A percentile compares a stretch with the other conserved stretches of the same genome.
phyloP scores from a whole-genome alignment of 2,329 filamentous ascomycete genomes.

The Trichoderma harzianum region DNA sequence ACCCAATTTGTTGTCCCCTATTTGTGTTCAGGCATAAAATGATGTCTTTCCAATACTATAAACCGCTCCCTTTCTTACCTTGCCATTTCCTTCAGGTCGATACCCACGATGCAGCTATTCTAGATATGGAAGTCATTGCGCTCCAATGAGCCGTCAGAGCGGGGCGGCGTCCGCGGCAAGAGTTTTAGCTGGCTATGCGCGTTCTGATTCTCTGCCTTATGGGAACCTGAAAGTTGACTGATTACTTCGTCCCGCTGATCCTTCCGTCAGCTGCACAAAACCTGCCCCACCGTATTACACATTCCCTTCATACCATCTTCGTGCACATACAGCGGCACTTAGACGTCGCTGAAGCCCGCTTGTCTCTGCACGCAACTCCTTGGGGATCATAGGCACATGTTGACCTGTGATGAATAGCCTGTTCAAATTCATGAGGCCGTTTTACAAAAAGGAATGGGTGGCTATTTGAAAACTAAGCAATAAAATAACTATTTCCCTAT shows the following conservation, averaged over 20 bases:
- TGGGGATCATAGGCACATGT: background rate
- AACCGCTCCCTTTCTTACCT: background rate
- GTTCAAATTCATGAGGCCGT: background rate
- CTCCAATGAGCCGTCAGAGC: background rate
- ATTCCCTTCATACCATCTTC: too few species aligned
- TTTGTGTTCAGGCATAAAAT: background rate
- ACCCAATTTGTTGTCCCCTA: background rate
- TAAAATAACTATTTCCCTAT: background rate
- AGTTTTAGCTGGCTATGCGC: background rate
- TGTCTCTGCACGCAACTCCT: background rate
- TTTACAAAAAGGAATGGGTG: background rate
- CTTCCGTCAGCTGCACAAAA: too few species aligned
- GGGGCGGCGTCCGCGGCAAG: background rate
- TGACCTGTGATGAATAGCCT: background rate
- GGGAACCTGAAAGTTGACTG: background rate
- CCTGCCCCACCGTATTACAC: too few species aligned
- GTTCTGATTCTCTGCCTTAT: background rate
- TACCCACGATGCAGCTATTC: background rate
- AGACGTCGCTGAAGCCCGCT: background rate
- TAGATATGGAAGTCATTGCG: background rate
- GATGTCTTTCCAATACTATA: background rate
- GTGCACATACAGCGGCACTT: background rate
- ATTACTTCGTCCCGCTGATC: too few species aligned
- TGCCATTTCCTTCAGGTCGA: background rate
- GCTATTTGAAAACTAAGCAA: background rate